Conservation (phyloP, 2,329 filamentous ascomycete species). For the Fusarium longipes region DNA sequence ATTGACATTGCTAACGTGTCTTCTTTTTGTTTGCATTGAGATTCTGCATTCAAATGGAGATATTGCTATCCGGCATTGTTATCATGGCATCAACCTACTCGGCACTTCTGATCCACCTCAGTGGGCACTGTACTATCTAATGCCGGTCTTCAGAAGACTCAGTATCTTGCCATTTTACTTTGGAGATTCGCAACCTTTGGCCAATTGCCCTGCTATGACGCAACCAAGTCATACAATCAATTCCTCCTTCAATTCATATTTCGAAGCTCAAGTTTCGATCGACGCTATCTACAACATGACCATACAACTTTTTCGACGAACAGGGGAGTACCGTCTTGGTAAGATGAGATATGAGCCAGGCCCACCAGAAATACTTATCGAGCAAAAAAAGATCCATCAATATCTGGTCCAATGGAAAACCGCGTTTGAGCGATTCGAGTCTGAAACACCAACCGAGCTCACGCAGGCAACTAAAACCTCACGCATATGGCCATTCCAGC, state of each 20-base stretch:
- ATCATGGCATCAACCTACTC: constrained; percentile 15
- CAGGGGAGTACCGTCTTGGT: constrained; percentile 12
- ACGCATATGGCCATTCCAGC: constrained; percentile 22
- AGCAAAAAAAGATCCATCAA: constrained; percentile 12
- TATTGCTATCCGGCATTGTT: constrained; percentile 13
- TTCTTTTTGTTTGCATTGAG: constrained; percentile 24
- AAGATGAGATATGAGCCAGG: constrained; percentile 4
- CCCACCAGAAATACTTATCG: background rate
- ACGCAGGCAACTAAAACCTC: background rate
- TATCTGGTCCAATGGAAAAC: constrained; percentile 6
- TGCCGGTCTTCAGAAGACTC: constrained; percentile 10
- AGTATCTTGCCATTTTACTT: constrained; percentile 24
- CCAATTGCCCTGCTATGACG: background rate
- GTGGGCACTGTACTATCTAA: constrained; percentile 2
- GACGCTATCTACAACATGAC: constrained; percentile 13
- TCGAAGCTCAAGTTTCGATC: constrained; percentile 2
- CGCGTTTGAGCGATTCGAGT: constrained; percentile 16
- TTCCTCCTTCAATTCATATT: background rate
- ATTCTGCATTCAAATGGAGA: constrained; percentile 19
- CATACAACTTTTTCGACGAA: constrained; percentile 13
- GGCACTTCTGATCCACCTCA: background rate
- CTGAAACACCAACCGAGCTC: background rate
- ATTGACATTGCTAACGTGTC: constrained; percentile 11
- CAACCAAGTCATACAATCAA: background rate
- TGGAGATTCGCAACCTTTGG: constrained; percentile 16